Evolutionary conservation across 148 eudicot genomes (phyloP).

Genomic region (Rhododendron henanense): DNA sequence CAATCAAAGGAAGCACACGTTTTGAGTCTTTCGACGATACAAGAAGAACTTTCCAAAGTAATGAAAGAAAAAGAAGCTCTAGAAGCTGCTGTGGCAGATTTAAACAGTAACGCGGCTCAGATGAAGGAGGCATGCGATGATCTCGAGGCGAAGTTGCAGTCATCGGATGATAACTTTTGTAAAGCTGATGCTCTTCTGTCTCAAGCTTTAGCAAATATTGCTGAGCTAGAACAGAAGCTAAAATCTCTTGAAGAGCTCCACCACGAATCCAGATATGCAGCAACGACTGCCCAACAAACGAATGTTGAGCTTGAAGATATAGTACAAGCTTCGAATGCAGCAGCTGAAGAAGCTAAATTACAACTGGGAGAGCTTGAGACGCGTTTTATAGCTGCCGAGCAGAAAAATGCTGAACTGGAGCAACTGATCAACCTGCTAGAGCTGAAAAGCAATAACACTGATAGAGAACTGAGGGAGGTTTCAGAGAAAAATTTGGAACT

Average conservation of each 20-base stretch:
- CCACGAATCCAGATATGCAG: constrained; percentile 43
- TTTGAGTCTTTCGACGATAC: not conserved
- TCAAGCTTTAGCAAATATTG: constrained; percentile 36
- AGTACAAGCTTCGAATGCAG: constrained; percentile 30
- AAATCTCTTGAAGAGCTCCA: constrained; percentile 50
- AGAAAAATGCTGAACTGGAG: constrained; percentile 39
- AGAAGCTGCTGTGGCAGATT: constrained; percentile 41
- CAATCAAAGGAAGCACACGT: constrained; percentile 34
- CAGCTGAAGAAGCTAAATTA: constrained; percentile 39
- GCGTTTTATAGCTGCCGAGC: constrained; percentile 25
- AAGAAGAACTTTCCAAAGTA: constrained; percentile 36
- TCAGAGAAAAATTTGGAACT: constrained; percentile 35
- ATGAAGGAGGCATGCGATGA: constrained; percentile 44
- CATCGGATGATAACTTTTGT: constrained; percentile 48
- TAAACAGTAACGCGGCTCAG: constrained; percentile 26
- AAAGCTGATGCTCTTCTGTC: constrained; percentile 48
- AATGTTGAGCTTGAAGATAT: constrained; percentile 43
- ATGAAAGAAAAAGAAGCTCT: constrained; percentile 36
- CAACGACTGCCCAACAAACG: constrained; percentile 32
- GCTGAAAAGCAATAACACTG: constrained; percentile 35
- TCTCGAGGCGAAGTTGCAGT: constrained; percentile 48
- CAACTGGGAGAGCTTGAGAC: constrained; percentile 39
- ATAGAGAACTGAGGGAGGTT: constrained; percentile 33
- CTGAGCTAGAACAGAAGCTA: constrained; percentile 53
- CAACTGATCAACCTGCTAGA: constrained; percentile 32